Base-by-base conservation (phyloP, 768 basidiomycete genomes). In the Rhodosporidiobolus odoratus region DNA sequence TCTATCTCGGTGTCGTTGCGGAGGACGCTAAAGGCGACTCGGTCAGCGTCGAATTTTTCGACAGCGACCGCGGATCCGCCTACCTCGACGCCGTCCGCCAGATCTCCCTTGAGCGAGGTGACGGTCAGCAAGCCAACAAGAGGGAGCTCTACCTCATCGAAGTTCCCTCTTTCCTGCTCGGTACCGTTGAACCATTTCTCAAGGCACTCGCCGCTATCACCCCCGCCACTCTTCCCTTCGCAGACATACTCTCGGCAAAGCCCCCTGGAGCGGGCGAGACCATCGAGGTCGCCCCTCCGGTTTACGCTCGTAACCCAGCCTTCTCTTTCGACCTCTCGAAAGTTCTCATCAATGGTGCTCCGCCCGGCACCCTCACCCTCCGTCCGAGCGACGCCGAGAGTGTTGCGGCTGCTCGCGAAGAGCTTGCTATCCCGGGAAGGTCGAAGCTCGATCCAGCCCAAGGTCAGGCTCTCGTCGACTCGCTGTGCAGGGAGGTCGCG, bases 381-480 rank as follows among this genome's bases (percentile, higher is more conserved):
- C 82, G 77, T 79, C 12, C 52, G 16, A 50, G 52, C 2, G 82
- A 85, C 62, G 78, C 76, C 13, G 69, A 63, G 16, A 85, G 86
- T 0, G 76, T 88, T n/a, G 81, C 75, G 6, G 68, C 66, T n/a
- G 87, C 85, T 0, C 82, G 61, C 85, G 9, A 50, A 77, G 90
- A n/a, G 79, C 71, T 50, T 68, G 25, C 34, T 1, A 10, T 13
- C 27, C 12, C 15, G n/a, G 58, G 27, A 7, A 37, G 54, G 34
- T 78, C 79, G 6, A 89, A 86, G 75, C 81, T 91, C 37, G 90
- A 91, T 71, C 81, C 84, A 0, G 88, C 87, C 77, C 90, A 91
- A 76, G 86, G 83, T 0, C 86, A 89, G 64, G 86, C 89, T 1
- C 80, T 91, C 4, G 77, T 91, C 6, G 84, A 86, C 65, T 81